A percentile compares a stretch with the other conserved stretches of the same genome.
Conservation (phyloP, 805 yeast genomes). For the Hanseniaspora lachancei region DNA sequence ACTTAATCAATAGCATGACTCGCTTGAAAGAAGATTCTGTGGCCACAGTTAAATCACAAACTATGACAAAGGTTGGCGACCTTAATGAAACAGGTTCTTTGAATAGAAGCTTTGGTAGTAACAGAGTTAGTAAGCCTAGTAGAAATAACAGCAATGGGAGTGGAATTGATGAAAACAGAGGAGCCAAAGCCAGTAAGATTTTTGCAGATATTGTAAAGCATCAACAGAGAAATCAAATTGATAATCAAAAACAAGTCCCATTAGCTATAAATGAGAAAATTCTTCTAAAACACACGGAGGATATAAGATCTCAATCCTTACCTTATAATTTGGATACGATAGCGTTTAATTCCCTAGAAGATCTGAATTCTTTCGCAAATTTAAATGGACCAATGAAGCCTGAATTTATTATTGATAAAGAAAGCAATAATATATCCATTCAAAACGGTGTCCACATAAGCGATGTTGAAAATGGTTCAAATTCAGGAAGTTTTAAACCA, state of each 20-base stretch:
- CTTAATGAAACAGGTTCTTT: background rate
- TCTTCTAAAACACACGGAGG: background rate
- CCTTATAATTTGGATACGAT: background rate
- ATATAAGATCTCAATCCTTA: conserved; percentile 1
- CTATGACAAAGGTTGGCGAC: conserved; percentile 2
- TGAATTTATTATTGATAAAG: background rate
- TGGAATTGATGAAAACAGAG: conserved; percentile 2
- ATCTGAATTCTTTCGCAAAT: background rate
- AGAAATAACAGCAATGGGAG: background rate
- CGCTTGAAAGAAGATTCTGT: background rate
- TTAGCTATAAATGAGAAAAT: background rate
- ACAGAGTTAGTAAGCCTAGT: background rate
- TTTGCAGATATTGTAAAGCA: conserved; percentile 2
- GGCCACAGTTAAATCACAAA: background rate
- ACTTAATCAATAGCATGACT: background rate
- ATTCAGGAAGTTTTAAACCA: background rate
- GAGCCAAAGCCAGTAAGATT: conserved; percentile 3
- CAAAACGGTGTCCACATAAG: background rate
- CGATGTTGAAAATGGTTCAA: background rate
- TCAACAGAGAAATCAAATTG: background rate
- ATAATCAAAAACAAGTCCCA: background rate
- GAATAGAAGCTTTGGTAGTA: background rate
- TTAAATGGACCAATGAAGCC: background rate
- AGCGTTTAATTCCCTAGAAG: background rate
- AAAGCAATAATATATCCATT: background rate